Evolutionary conservation across 768 basidiomycete species (phyloP).

Genomic region (Clitopilus passeckerianus): DNA sequence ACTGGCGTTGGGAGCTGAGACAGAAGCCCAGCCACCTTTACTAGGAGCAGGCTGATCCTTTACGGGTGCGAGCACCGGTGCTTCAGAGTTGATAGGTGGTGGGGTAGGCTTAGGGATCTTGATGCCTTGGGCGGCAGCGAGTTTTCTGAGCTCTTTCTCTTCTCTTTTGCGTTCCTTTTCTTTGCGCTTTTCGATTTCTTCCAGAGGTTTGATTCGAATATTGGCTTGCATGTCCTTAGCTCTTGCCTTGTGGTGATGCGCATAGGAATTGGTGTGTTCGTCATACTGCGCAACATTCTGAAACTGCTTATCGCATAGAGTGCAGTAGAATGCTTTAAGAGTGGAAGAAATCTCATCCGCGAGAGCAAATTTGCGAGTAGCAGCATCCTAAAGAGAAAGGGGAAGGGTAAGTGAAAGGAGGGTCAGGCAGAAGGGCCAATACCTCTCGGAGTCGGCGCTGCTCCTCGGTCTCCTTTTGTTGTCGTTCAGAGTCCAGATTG

Average conservation of each 20-base stretch:
- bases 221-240: conserved; percentile 79
- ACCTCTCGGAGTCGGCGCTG: conserved; percentile 75
- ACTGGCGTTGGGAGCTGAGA: conserved; percentile 16
- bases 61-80: conserved; percentile 14
- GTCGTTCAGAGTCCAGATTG: conserved; percentile 75
- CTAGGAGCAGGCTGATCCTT: conserved; percentile 20
- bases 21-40: conserved; percentile 48
- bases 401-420: conserved; percentile 4
- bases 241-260: conserved; percentile 82
- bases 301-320: conserved; percentile 84
- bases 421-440: conserved; percentile 5
- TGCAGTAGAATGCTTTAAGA: conserved; percentile 74
- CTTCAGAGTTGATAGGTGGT: conserved; percentile 17
- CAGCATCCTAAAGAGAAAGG: conserved; percentile 40
- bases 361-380: conserved; percentile 61
- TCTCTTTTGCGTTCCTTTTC: conserved; percentile 85
- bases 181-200: conserved; percentile 68
- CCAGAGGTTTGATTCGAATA: conserved; percentile 58
- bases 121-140: conserved; percentile 78
- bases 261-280: conserved; percentile 87
- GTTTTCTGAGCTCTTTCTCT: conserved; percentile 79
- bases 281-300: conserved; percentile 83
- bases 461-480: conserved; percentile 74
- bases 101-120: conserved; percentile 49
- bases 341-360: conserved; percentile 64